Evolutionary conservation across 2,329 filamentous ascomycete genomes (phyloP).

Genomic region (Alternaria sp.): DNA sequence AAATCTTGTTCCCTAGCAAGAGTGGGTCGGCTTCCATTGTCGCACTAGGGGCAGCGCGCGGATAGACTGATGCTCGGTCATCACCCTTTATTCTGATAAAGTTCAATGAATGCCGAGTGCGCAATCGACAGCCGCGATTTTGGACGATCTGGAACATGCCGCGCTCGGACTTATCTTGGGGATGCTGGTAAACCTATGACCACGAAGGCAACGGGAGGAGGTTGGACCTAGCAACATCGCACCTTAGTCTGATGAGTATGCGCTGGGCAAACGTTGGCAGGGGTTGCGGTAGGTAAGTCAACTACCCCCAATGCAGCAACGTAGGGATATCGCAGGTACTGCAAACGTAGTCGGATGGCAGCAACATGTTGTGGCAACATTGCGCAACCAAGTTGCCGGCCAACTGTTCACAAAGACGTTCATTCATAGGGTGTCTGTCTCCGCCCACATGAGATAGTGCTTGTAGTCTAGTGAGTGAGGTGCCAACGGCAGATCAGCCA

Average conservation of each 20-base stretch:
- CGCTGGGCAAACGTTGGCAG: not conserved
- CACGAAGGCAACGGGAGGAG: not conserved
- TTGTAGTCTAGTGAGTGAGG: not conserved
- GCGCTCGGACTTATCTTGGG: not conserved
- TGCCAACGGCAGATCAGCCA: not conserved
- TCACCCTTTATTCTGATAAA: not conserved
- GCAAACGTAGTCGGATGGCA: not conserved
- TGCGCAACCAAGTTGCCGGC: not conserved
- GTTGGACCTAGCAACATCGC: not conserved
- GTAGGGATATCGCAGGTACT: not conserved
- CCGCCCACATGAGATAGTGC: not conserved
- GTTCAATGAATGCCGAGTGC: not conserved
- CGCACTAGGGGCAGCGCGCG: not conserved
- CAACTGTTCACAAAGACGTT: not conserved
- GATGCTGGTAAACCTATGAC: not conserved
- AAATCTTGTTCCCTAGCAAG: not conserved
- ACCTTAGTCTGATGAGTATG: not conserved
- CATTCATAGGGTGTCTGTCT: not conserved
- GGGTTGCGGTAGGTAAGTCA: not conserved
- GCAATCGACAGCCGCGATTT: not conserved
- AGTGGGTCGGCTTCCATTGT: not conserved
- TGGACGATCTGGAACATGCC: not conserved
- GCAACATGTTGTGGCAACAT: not conserved
- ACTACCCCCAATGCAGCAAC: not conserved
- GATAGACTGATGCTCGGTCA: not conserved